phyloP scores from a whole-genome alignment of 1,139 yeast species.

The Diutina rugosa region DNA sequence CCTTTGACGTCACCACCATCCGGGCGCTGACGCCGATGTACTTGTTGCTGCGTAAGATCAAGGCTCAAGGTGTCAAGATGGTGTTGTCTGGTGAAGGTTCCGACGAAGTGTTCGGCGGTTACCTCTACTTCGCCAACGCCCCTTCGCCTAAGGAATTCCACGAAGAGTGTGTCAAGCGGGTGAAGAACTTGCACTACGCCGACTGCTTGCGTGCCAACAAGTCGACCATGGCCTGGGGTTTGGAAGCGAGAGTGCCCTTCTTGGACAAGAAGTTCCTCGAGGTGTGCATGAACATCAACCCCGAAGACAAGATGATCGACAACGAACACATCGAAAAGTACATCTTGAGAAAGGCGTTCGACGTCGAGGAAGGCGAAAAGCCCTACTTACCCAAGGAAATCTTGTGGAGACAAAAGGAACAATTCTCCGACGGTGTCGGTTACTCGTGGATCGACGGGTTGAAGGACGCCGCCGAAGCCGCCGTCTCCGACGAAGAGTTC shows the following conservation, averaged over 20 bases:
- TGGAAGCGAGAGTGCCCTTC: slow-evolving; percentile 99
- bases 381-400: slow-evolving; percentile 95
- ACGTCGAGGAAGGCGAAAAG: slow-evolving; percentile 43
- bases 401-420: slow-evolving; percentile 99
- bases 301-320: slow-evolving; percentile 75
- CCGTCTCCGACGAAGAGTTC: slow-evolving; percentile 79
- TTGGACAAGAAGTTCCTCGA: slow-evolving; percentile 88
- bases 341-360: slow-evolving; percentile 93
- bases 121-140: slow-evolving; percentile 92
- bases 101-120: slow-evolving; percentile 97
- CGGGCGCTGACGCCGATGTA: slow-evolving; percentile 99
- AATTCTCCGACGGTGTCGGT: slow-evolving; percentile 98
- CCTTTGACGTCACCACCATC: slow-evolving; percentile 96
- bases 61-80: slow-evolving; percentile 99
- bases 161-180: slow-evolving; percentile 87
- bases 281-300: slow-evolving; percentile 88
- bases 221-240: slow-evolving; percentile 99
- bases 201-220: slow-evolving; percentile 98
- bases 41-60: slow-evolving; percentile 86
- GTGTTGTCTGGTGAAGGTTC: slow-evolving; percentile 98
- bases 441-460: slow-evolving; percentile 98
- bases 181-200: slow-evolving; percentile 91
- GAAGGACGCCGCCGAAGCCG: slow-evolving; percentile 86
- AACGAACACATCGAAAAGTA: slow-evolving; percentile 84
- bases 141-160: slow-evolving; percentile 91